phyloP scores from a whole-genome alignment of 768 basidiomycete species.

The Xerocomellus amylosporus region DNA sequence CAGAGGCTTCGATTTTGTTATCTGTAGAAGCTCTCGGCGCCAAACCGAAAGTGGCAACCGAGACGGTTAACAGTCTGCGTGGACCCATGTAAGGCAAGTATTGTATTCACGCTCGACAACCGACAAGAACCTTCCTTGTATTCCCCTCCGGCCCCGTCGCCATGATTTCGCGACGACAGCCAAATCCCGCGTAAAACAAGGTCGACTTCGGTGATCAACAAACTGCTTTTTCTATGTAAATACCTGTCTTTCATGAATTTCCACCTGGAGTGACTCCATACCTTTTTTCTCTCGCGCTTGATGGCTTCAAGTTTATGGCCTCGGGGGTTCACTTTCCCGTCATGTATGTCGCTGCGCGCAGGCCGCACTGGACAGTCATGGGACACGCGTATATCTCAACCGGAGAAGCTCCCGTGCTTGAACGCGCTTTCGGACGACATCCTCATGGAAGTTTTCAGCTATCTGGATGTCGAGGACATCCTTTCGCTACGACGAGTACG shows the following conservation, averaged over 20 bases:
- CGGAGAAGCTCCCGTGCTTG: slow-evolving; percentile 27
- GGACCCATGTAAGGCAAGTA: slow-evolving; percentile 17
- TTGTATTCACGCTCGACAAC: slow-evolving; percentile 21
- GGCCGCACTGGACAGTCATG: slow-evolving; percentile 21
- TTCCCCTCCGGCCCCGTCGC: slow-evolving; percentile 16
- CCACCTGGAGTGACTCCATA: background rate
- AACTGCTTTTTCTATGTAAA: slow-evolving; percentile 20
- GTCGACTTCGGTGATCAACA: slow-evolving; percentile 15
- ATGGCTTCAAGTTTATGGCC: slow-evolving; percentile 29
- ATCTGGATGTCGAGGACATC: slow-evolving; percentile 39
- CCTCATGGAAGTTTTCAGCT: slow-evolving; percentile 37
- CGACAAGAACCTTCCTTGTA: slow-evolving; percentile 22
- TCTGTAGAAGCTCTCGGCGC: background rate
- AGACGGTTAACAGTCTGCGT: background rate
- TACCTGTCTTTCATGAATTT: background rate
- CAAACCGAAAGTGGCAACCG: background rate
- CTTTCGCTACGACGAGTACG: slow-evolving; percentile 37
- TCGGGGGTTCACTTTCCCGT: slow-evolving; percentile 17
- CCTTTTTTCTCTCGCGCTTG: slow-evolving; percentile 3
- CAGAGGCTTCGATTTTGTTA: background rate
- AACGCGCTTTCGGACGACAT: slow-evolving; percentile 38
- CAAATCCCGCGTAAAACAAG: slow-evolving; percentile 22
- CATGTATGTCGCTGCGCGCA: slow-evolving; percentile 15
- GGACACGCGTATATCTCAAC: slow-evolving; percentile 24
- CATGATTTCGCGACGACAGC: slow-evolving; percentile 20